Evolutionary conservation across 108 stramenopile species (phyloP).

Genomic region (Skeletonema potamos): DNA sequence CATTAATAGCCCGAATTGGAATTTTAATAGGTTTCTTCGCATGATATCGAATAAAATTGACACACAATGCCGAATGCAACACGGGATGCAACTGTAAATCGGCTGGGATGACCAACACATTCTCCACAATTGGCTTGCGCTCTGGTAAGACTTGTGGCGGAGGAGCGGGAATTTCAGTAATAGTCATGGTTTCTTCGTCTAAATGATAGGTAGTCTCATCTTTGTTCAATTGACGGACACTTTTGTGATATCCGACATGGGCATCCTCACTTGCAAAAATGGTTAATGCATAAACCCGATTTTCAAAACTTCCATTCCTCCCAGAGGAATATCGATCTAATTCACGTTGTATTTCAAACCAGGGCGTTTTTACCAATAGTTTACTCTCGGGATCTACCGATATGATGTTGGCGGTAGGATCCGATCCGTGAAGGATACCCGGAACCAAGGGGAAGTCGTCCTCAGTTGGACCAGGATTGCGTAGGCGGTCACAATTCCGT

Average conservation of each 20-base stretch:
- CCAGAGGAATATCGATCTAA: conserved; percentile 63
- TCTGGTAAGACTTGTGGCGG: not conserved
- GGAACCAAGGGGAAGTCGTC: conserved; percentile 59
- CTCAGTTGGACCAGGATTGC: conserved; percentile 24
- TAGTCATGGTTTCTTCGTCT: conserved; percentile 14
- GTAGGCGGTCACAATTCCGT: conserved; percentile 32
- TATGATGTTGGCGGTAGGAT: conserved; percentile 53
- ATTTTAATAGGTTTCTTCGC: conserved; percentile 71
- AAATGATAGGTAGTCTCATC: conserved; percentile 12
- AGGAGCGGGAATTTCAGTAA: conserved; percentile 7
- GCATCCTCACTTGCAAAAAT: conserved; percentile 50
- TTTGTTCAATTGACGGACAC: not conserved
- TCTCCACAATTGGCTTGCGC: conserved; percentile 13
- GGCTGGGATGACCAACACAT: conserved; percentile 57
- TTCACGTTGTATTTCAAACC: conserved; percentile 72
- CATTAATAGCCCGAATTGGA: conserved; percentile 65
- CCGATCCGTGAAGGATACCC: conserved; percentile 80
- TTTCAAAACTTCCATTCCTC: conserved; percentile 42
- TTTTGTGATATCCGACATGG: conserved; percentile 61
- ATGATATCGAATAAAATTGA: conserved; percentile 77
- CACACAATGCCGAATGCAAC: conserved; percentile 62
- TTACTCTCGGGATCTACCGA: conserved; percentile 45
- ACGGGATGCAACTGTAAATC: conserved; percentile 80
- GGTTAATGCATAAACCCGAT: conserved; percentile 79
- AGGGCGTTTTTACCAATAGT: conserved; percentile 69